phyloP scores from a whole-genome alignment of 1,284 basidiomycete species.

The Rhodotorula sp. region DNA sequence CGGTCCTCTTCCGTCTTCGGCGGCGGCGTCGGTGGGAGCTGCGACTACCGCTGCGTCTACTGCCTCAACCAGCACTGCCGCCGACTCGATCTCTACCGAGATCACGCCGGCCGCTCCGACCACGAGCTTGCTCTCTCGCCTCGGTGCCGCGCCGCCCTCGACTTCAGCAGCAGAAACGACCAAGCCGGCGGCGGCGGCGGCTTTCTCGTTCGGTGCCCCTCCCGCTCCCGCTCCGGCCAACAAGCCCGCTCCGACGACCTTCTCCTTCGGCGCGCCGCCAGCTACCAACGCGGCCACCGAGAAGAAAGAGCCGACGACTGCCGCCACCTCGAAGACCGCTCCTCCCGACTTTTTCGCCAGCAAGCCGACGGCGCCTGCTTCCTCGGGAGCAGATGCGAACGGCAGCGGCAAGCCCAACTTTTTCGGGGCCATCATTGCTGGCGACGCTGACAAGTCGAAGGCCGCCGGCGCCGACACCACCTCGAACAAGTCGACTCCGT shows the following conservation, averaged over 20 bases:
- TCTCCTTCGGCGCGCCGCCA: constrained; percentile 6
- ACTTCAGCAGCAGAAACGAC: neutral
- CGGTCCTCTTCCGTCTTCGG: neutral
- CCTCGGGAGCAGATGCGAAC: neutral
- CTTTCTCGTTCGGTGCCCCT: constrained; percentile 22
- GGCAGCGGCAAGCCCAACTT: constrained; percentile 29
- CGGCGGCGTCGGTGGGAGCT: neutral
- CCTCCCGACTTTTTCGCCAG: constrained; percentile 26
- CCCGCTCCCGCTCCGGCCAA: neutral
- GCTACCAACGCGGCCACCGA: neutral
- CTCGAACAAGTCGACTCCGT: constrained; percentile 1
- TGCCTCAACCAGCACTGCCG: neutral
- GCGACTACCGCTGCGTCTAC: neutral
- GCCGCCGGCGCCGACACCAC: constrained; percentile 5
- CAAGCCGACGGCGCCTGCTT: neutral
- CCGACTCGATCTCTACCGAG: neutral
- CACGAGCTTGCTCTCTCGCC: constrained; percentile 12
- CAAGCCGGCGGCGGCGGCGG: constrained; percentile 1
- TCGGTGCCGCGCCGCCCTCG: constrained; percentile 3
- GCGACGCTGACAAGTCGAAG: constrained; percentile 25
- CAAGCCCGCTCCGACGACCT: neutral
- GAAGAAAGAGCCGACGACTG: neutral
- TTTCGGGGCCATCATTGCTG: constrained; percentile 28
- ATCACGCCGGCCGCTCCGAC: neutral
- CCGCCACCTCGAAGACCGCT: neutral